Evolutionary conservation across 1,284 basidiomycete genomes (phyloP), one percentile per base, ranked within the genome.

Genomic region (Phenoliferia sp.): DNA sequence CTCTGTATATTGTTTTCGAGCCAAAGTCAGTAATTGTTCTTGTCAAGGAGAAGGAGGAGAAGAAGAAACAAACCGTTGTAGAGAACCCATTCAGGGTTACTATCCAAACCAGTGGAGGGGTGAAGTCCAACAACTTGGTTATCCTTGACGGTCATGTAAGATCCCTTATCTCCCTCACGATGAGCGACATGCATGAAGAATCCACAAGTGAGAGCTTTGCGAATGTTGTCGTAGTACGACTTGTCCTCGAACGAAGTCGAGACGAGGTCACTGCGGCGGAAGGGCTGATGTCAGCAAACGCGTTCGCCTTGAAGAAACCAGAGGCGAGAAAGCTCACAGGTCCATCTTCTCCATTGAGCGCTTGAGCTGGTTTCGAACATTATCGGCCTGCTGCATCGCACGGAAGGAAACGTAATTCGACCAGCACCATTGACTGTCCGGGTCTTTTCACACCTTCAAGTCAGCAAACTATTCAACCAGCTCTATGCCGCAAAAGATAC

Each of bases 111-210:
- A 71, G 92, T 95, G 6, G 90, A 92, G 7, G 95, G 92, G 79
- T 99, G 95, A n/a, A 98, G 82, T n/a, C 83, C 83, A 9, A 98
- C 94, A 52, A 91, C 85, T 82, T 94, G 92, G 76, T 94, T 92
- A 78, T 98, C 94, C 81, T 97, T 98, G 71, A 96, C 87, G 0
- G 94, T 98, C 72, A 62, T 33, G 66, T 76, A 75, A 1, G 58
- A 59, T 3, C 87, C 87, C 82, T 92, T 93, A 76, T 92, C 90
- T n/a, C 92, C 92, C 77, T 94, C 91, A 79, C 92, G 92, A 80
- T 97, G 93, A 6, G 94, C 95, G 10, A 95, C 88, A 79, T 98
- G 95, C 95, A 97, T 97, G 82, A 99, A 99, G 84, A 93, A 99
- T 0, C 94, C 95, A 76, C 89, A 91, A 0, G 92, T 89, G 56